Percentiles rank a stretch among this genome's conserved stretches.
Evolutionary conservation across 2,329 filamentous ascomycete genomes (phyloP).

Genomic region (Diplodia seriata): DNA sequence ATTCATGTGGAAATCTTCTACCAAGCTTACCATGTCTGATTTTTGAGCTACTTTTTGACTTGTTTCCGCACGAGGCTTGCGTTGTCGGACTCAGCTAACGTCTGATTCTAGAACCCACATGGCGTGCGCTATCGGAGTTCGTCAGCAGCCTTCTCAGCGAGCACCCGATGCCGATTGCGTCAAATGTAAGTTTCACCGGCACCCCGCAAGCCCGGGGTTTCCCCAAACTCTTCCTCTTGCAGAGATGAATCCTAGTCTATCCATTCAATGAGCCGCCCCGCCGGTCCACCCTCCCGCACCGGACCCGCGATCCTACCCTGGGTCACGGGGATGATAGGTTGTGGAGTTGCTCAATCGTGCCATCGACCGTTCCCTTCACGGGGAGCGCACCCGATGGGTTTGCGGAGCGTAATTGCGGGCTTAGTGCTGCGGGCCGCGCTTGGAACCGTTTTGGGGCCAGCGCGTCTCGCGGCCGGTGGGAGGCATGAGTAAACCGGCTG

Average conservation of each 20-base stretch:
- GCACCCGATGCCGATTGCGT: background rate
- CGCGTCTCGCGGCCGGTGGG: constrained; percentile 61
- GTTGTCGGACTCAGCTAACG: constrained; percentile 24
- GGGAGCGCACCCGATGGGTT: constrained; percentile 47
- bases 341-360: constrained; percentile 67
- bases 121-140: background rate
- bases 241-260: constrained; percentile 68
- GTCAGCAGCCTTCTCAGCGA: background rate
- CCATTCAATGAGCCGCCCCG: constrained; percentile 65
- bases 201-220: constrained; percentile 9
- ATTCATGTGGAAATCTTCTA: constrained; percentile 64
- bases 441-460: constrained; percentile 53
- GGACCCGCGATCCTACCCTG: constrained; percentile 57
- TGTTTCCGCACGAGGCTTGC: background rate
- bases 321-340: constrained; percentile 68
- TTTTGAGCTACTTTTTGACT: background rate
- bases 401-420: constrained; percentile 61
- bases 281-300: constrained; percentile 79
- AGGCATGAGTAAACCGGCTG: constrained; percentile 74
- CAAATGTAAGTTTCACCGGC: constrained; percentile 25
- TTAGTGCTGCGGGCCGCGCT: constrained; percentile 51
- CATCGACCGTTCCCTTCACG: constrained; percentile 40
- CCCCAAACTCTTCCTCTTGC: constrained; percentile 37
- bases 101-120: background rate
- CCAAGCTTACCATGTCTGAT: constrained; percentile 64